Percentiles rank a stretch among this genome's conserved stretches.
Evolutionary conservation across 1,284 basidiomycete genomes (phyloP).

Genomic region (Phaffia rhodozyma): DNA sequence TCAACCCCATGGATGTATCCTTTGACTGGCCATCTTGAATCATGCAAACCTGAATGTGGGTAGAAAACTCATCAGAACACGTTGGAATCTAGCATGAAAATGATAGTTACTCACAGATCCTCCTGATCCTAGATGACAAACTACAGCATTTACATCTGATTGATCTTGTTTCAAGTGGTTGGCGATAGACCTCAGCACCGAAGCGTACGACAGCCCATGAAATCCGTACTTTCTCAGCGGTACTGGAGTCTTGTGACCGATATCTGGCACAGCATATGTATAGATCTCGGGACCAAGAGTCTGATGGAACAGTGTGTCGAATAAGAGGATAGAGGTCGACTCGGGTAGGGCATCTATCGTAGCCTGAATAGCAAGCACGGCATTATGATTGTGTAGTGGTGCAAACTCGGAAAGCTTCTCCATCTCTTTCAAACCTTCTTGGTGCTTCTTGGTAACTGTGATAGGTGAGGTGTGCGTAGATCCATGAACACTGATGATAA

Average conservation of each 20-base stretch:
- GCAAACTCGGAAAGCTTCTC: constrained; percentile 64
- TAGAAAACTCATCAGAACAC: too few relatives aligned
- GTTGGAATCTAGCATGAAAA: constrained; percentile 26
- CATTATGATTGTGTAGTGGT: constrained; percentile 51
- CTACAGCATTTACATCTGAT: constrained; percentile 51
- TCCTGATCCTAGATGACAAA: constrained; percentile 73
- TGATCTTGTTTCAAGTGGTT: constrained; percentile 44
- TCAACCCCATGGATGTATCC: constrained; percentile 74
- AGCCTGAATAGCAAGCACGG: constrained; percentile 39
- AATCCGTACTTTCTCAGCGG: constrained; percentile 78
- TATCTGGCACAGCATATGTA: constrained; percentile 60
- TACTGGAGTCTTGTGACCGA: constrained; percentile 46
- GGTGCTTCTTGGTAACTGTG: constrained; percentile 44
- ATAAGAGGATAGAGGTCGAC: constrained; percentile 40
- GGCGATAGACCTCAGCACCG: constrained; percentile 34
- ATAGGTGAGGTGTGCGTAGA: constrained; percentile 59
- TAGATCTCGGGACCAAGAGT: constrained; percentile 60
- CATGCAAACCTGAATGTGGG: constrained; percentile 22
- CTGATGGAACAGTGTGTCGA: constrained; percentile 75
- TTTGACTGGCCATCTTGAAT: constrained; percentile 57
- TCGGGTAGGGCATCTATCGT: constrained; percentile 53
- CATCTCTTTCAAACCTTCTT: constrained; percentile 52
- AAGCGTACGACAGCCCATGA: constrained; percentile 49
- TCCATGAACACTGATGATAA: constrained; percentile 56
- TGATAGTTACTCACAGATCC: constrained; percentile 49